Conservation (phyloP, 768 basidiomycete species). For the Trametes elegans region DNA sequence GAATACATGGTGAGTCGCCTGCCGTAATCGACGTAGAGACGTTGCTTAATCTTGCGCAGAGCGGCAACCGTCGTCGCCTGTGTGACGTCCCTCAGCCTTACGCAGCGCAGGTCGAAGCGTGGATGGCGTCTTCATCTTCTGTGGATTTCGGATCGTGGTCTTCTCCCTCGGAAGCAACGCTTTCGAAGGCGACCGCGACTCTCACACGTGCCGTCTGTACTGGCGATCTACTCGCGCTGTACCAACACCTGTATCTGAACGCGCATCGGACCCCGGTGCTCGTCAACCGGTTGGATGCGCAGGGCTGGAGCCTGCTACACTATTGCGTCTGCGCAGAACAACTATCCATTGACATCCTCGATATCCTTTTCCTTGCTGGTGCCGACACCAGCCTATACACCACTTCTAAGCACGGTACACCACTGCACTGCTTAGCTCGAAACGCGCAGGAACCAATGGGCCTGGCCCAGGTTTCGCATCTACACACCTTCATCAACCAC, state of each 20-base stretch:
- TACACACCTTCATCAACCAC: constrained; percentile 63
- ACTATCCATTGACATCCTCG: constrained; percentile 62
- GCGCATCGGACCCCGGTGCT: constrained; percentile 28
- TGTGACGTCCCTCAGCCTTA: constrained; percentile 14
- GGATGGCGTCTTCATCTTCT: constrained; percentile 2
- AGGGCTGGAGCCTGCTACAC: constrained; percentile 75
- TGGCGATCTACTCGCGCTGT: constrained; percentile 13
- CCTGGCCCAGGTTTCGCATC: constrained; percentile 25
- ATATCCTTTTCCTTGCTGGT: constrained; percentile 72
- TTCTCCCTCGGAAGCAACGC: constrained; percentile 4
- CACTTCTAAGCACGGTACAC: constrained; percentile 51
- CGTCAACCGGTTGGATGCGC: constrained; percentile 64
- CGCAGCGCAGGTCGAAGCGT: constrained; percentile 13
- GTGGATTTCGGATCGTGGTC: constrained; percentile 4
- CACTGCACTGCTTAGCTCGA: constrained; percentile 64
- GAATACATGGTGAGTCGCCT: constrained; percentile 51
- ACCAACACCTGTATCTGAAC: constrained; percentile 35
- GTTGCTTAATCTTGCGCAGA: neutral
- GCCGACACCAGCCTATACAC: constrained; percentile 75
- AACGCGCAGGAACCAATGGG: constrained; percentile 26
- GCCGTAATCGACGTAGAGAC: neutral
- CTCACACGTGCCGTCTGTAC: constrained; percentile 14
- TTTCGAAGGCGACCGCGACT: constrained; percentile 9
- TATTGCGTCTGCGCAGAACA: constrained; percentile 55
- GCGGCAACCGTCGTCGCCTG: constrained; percentile 12